A percentile compares a stretch with the other conserved stretches of the same genome.
phyloP scores from a whole-genome alignment of 176 grass and related monocot species.

The Carex pumila region DNA sequence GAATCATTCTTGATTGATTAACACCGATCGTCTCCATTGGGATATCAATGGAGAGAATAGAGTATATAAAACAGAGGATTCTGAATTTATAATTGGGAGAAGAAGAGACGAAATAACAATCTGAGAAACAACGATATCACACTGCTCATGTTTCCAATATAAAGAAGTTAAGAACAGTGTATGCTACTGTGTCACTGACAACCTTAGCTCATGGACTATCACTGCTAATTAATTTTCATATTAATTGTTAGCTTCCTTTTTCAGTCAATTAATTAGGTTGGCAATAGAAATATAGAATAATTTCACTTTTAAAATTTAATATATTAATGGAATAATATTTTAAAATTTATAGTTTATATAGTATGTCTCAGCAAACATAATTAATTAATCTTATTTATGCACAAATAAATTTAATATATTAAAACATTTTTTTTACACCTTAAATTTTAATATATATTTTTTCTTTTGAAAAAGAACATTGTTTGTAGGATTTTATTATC shows the following conservation, averaged over 20 bases:
- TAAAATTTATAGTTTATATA: too few species aligned
- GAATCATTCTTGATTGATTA: neutral
- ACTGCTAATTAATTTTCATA: neutral
- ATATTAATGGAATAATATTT: too few species aligned
- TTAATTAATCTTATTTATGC: too few species aligned
- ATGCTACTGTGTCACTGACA: neutral
- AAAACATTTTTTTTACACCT: too few species aligned
- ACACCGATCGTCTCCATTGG: neutral
- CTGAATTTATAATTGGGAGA: neutral
- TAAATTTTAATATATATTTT: too few species aligned
- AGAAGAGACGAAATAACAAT: conserved; percentile 7
- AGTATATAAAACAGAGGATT: neutral
- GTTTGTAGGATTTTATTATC: too few species aligned
- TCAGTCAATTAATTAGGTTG: neutral
- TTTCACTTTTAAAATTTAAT: too few species aligned
- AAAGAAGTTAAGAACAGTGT: neutral
- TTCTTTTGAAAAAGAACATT: too few species aligned
- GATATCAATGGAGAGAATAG: too few species aligned
- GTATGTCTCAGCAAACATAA: too few species aligned
- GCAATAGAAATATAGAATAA: neutral
- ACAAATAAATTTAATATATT: too few species aligned
- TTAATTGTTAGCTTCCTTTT: neutral
- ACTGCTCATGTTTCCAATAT: neutral
- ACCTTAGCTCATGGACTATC: neutral
- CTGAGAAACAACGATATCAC: conserved; percentile 9